Evolutionary conservation across 2,329 filamentous ascomycete species (phyloP).

Genomic region (Claviceps humidiphila): DNA sequence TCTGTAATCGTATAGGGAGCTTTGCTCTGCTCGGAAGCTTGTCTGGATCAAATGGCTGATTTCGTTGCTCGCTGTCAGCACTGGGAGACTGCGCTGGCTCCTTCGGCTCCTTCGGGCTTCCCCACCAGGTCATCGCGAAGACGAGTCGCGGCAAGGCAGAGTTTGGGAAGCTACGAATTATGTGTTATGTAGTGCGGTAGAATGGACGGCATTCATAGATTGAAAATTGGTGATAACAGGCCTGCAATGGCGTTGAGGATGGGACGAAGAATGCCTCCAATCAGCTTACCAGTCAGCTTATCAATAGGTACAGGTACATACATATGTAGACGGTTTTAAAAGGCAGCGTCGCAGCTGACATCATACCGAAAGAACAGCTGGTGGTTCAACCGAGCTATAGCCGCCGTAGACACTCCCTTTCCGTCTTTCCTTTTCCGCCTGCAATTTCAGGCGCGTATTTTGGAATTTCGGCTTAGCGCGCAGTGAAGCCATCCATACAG

Average conservation of each 20-base stretch:
- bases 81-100: slow-evolving; percentile 9
- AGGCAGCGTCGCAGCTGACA: not conserved
- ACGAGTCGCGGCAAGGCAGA: not conserved
- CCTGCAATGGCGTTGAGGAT: too few species aligned
- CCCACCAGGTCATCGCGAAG: slow-evolving; percentile 29
- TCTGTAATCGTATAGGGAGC: slow-evolving; percentile 42
- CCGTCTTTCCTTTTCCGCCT: slow-evolving; percentile 12
- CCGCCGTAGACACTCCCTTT: slow-evolving; percentile 8
- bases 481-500: slow-evolving; percentile 9
- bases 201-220: not conserved
- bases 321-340: too few species aligned
- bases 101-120: slow-evolving; percentile 23
- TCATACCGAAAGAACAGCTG: not conserved
- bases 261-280: too few species aligned
- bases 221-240: too few species aligned
- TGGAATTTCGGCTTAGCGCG: slow-evolving; percentile 12
- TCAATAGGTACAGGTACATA: too few species aligned
- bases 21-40: slow-evolving; percentile 36
- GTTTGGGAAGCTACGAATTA: not conserved
- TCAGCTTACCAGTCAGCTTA: too few species aligned
- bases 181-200: too few species aligned
- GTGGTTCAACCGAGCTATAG: slow-evolving; percentile 16
- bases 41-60: slow-evolving; percentile 27
- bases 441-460: slow-evolving; percentile 19
- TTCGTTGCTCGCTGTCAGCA: slow-evolving; percentile 8